Evolutionary conservation across 768 basidiomycete genomes (phyloP).

Genomic region (Leccinum olivaceopallidum): DNA sequence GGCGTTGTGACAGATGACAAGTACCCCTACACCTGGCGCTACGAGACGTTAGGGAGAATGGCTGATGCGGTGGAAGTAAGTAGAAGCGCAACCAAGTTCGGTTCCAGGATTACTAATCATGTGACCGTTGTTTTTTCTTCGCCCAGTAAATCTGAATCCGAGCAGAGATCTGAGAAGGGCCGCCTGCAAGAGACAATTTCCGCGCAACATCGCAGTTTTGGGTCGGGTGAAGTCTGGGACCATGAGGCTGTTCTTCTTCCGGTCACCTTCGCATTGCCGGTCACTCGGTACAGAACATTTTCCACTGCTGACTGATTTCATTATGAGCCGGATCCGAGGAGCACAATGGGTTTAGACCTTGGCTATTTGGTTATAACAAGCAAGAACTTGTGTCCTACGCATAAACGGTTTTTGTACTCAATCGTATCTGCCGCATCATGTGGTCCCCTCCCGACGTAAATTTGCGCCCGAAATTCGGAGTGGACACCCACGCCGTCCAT

Average conservation of each 20-base stretch:
- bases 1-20: slow-evolving; percentile 19
- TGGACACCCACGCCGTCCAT: neutral
- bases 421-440: neutral
- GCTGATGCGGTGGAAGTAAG: slow-evolving; percentile 53
- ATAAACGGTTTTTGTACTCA: neutral
- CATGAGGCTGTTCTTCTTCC: slow-evolving; percentile 1
- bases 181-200: slow-evolving; percentile 1
- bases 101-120: neutral
- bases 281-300: neutral
- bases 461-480: neutral
- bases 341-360: neutral
- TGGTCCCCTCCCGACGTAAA: slow-evolving; percentile 2
- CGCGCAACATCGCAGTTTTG: neutral
- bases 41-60: slow-evolving; percentile 60
- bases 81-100: slow-evolving; percentile 28
- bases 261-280: neutral
- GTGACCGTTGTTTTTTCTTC: neutral
- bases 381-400: neutral
- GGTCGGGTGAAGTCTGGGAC: neutral
- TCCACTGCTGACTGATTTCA: neutral
- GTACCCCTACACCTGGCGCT: slow-evolving; percentile 49
- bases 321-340: neutral
- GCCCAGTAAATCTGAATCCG: neutral
- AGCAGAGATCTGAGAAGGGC: slow-evolving; percentile 4
- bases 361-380: neutral